Evolutionary conservation across 2,329 filamentous ascomycete species (phyloP).

Genomic region (Rachicladosporium sp.): DNA sequence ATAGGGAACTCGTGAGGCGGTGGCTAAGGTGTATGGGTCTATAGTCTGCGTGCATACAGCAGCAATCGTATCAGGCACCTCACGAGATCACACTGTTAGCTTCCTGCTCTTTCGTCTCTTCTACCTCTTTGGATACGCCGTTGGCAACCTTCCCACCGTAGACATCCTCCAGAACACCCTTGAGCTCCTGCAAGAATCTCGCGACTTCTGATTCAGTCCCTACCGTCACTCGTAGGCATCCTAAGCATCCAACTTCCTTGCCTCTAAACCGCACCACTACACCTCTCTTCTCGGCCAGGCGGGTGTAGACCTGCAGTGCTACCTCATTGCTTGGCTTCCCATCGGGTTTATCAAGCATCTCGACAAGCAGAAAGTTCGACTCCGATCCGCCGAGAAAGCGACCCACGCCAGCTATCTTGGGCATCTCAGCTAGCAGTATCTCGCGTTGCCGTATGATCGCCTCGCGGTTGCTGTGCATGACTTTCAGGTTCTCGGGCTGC

Average conservation of each 20-base stretch:
- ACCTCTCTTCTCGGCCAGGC: slow-evolving; percentile 69
- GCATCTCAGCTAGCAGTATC: slow-evolving; percentile 61
- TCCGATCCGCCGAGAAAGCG: slow-evolving; percentile 65
- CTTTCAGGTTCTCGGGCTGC: slow-evolving; percentile 49
- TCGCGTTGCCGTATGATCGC: slow-evolving; percentile 64
- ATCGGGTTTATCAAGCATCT: slow-evolving; percentile 59
- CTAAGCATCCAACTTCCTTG: slow-evolving; percentile 79
- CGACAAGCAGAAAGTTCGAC: slow-evolving; percentile 83
- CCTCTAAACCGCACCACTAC: slow-evolving; percentile 91
- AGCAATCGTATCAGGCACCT: neutral
- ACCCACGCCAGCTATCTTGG: slow-evolving; percentile 65
- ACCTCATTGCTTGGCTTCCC: slow-evolving; percentile 67
- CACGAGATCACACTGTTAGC: slow-evolving; percentile 39
- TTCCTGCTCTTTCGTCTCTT: slow-evolving; percentile 35
- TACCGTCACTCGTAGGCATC: slow-evolving; percentile 82
- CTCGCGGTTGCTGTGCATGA: slow-evolving; percentile 61
- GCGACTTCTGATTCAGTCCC: slow-evolving; percentile 81
- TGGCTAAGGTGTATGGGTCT: too few species aligned
- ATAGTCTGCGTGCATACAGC: too few species aligned
- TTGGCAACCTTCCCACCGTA: slow-evolving; percentile 25
- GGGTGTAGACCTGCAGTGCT: slow-evolving; percentile 71
- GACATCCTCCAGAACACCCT: slow-evolving; percentile 37
- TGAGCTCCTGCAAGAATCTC: slow-evolving; percentile 60
- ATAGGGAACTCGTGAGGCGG: too few species aligned
- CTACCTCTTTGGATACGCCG: slow-evolving; percentile 22